Evolutionary conservation across 306 rosid species (phyloP).

Genomic region (Inga oerstediana): DNA sequence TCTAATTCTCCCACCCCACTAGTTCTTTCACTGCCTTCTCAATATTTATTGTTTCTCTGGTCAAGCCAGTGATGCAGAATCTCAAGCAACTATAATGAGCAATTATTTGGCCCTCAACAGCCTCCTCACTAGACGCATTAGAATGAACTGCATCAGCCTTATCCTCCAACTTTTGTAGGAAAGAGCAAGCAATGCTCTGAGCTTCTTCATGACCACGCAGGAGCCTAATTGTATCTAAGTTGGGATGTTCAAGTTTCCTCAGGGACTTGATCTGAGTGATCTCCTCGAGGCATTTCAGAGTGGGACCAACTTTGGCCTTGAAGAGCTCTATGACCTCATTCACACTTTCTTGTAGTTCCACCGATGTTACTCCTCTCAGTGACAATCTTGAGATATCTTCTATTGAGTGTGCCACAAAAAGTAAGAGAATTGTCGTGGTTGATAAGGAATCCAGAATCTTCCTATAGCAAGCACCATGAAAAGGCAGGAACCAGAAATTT

Average conservation of each 20-base stretch:
- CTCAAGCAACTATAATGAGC: constrained; percentile 60
- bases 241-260: constrained; percentile 36
- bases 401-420: constrained; percentile 45
- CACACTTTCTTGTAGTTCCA: constrained; percentile 34
- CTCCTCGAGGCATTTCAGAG: constrained; percentile 42
- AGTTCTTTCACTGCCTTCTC: constrained; percentile 56
- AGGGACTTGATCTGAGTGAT: constrained; percentile 39
- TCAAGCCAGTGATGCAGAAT: constrained; percentile 61
- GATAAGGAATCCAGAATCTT: constrained; percentile 57
- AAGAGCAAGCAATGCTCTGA: constrained; percentile 45
- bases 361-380: constrained; percentile 17
- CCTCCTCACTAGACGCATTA: constrained; percentile 47
- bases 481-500: constrained; percentile 78
- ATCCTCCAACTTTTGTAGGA: constrained; percentile 51
- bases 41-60: constrained; percentile 59
- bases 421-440: constrained; percentile 51
- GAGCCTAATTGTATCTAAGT: constrained; percentile 30
- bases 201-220: constrained; percentile 45
- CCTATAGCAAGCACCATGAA: constrained; percentile 49
- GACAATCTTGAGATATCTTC: constrained; percentile 46
- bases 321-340: constrained; percentile 47
- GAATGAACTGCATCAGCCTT: constrained; percentile 37
- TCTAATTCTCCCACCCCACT: constrained; percentile 53
- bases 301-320: constrained; percentile 44
- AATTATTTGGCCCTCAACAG: constrained; percentile 48